Conservation (phyloP, 208 protist genomes). For the Phytomonas serpens region DNA sequence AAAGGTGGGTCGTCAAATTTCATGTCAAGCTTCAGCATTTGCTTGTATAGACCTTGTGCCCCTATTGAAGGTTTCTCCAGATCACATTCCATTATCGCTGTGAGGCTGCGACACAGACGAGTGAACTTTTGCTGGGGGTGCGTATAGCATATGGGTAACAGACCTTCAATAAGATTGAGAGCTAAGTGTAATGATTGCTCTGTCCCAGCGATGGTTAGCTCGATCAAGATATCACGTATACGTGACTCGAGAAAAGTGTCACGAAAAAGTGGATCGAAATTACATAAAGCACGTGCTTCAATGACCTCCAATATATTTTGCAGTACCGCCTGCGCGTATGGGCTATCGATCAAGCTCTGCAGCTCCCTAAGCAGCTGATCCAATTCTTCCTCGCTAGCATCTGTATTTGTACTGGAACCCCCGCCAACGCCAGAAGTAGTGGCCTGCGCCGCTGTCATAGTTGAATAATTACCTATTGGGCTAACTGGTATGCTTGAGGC, state of each 20-base stretch:
- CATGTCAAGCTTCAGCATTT: conserved; percentile 58
- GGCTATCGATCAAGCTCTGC: conserved; percentile 52
- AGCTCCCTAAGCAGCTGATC: conserved; percentile 72
- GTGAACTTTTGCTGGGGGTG: conserved; percentile 73
- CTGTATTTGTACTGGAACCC: conserved; percentile 18
- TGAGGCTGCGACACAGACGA: conserved; percentile 73
- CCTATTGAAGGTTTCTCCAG: conserved; percentile 50
- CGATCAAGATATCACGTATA: conserved; percentile 69
- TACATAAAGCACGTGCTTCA: conserved; percentile 62
- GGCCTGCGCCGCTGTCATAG: not conserved
- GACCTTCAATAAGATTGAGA: conserved; percentile 64
- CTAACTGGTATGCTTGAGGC: not conserved
- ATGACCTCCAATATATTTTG: conserved; percentile 70
- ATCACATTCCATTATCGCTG: conserved; percentile 58
- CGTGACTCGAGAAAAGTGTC: conserved; percentile 79
- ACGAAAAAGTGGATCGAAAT: conserved; percentile 64
- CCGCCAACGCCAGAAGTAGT: conserved; percentile 15
- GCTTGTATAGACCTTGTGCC: conserved; percentile 70
- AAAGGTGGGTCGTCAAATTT: conserved; percentile 55
- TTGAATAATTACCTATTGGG: not conserved
- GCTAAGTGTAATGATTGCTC: conserved; percentile 47
- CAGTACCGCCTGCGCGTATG: conserved; percentile 56
- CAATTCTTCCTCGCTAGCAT: conserved; percentile 72
- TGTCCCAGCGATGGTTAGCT: conserved; percentile 50
- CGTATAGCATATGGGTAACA: conserved; percentile 78